Evolutionary conservation across 169 alveolate genomes (phyloP).

Genomic region (Eimeria brunetti): DNA sequence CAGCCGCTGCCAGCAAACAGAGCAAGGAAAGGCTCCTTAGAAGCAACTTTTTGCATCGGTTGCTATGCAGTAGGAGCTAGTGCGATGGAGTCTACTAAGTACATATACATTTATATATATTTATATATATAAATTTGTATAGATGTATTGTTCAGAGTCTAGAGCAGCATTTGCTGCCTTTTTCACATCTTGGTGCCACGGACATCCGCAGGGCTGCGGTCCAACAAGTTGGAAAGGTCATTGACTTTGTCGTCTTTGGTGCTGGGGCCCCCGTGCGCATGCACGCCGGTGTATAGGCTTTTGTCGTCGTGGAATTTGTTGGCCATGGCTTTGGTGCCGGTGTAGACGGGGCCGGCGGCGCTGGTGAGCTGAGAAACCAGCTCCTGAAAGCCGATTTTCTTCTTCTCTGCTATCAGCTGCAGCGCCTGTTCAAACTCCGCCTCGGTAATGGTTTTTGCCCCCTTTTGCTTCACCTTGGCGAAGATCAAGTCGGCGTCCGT

Average conservation of each 20-base stretch:
- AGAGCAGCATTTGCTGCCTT: not conserved
- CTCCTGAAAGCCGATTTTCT: conserved; percentile 82
- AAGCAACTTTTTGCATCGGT: not conserved
- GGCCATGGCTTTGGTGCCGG: conserved; percentile 92
- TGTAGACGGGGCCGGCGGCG: conserved; percentile 91
- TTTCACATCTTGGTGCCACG: conserved; percentile 70
- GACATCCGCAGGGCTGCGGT: conserved; percentile 74
- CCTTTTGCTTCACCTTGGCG: conserved; percentile 88
- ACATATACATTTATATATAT: no score
- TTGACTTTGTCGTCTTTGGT: conserved; percentile 87
- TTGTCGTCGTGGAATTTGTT: conserved; percentile 93
- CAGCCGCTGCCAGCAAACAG: not conserved
- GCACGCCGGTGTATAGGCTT: conserved; percentile 91
- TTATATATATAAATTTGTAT: no score
- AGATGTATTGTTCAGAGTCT: no score
- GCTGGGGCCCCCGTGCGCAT: conserved; percentile 92
- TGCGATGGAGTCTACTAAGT: no score
- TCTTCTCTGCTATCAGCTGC: conserved; percentile 83
- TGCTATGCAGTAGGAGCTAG: no score
- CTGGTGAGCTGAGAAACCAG: conserved; percentile 80
- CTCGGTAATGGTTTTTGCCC: conserved; percentile 86
- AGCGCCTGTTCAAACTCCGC: conserved; percentile 87
- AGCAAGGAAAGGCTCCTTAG: no score
- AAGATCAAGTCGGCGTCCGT: conserved; percentile 90
- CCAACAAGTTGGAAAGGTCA: conserved; percentile 84